Evolutionary conservation across 176 grass and related monocot species (phyloP).

Genomic region (Eragrostis nindensis): DNA sequence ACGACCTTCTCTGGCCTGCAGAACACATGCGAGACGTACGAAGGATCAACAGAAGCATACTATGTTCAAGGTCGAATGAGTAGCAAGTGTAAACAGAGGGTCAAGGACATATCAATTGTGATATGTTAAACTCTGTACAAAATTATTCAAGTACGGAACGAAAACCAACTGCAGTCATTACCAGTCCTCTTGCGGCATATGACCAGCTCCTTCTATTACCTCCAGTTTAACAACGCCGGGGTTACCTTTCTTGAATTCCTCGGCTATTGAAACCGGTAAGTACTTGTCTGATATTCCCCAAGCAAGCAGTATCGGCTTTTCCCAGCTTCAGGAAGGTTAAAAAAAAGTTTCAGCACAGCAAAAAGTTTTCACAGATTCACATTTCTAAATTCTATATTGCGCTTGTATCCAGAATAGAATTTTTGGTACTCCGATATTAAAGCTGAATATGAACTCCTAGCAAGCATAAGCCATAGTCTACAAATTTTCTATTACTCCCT

Average conservation of each 20-base stretch:
- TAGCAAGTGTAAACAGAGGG: background rate
- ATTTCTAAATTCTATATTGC: background rate
- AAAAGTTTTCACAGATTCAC: background rate
- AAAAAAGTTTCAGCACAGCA: slow-evolving; percentile 5
- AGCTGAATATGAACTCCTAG: background rate
- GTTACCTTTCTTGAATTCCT: slow-evolving; percentile 84
- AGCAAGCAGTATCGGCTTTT: slow-evolving; percentile 75
- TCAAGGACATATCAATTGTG: background rate
- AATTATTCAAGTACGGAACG: background rate
- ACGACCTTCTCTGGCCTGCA: slow-evolving; percentile 94
- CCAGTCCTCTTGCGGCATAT: slow-evolving; percentile 98
- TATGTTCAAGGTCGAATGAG: background rate
- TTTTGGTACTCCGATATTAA: background rate
- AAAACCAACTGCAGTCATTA: slow-evolving; percentile 30
- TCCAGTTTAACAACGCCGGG: slow-evolving; percentile 61
- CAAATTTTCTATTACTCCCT: background rate
- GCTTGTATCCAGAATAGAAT: slow-evolving; percentile 17
- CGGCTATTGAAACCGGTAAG: slow-evolving; percentile 69
- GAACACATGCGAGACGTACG: slow-evolving; percentile 3
- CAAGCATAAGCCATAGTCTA: background rate
- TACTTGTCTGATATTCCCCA: slow-evolving; percentile 95
- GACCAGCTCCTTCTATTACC: slow-evolving; percentile 87
- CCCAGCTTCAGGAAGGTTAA: slow-evolving; percentile 62
- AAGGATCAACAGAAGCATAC: slow-evolving; percentile 17
- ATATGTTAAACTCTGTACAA: background rate